These are phyloP conservation scores for Bryoglossum gracile DNA, from an alignment of 495 filamentous ascomycete species.

Conservation along the genomic window DNA sequence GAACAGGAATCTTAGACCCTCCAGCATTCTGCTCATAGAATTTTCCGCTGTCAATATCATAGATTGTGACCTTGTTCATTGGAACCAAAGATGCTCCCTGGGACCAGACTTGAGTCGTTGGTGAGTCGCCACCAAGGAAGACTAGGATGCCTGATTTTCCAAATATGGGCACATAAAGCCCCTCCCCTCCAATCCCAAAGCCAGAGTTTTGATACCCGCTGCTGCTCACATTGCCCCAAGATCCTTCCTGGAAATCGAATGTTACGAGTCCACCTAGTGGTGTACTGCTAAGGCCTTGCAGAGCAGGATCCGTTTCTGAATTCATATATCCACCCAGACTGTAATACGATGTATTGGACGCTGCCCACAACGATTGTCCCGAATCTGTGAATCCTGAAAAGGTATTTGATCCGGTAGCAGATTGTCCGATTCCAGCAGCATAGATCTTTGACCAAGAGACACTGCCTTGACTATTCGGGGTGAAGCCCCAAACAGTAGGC, in stretches of 20 bases:
- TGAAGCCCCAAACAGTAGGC: not conserved
- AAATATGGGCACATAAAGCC: conserved; percentile 1
- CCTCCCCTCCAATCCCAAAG: not conserved
- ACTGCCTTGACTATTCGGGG: not conserved
- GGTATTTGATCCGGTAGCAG: not conserved
- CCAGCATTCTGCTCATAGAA: not conserved
- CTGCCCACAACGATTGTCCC: not conserved
- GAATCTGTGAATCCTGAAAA: not conserved
- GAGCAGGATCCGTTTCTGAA: not conserved
- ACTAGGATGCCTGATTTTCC: not conserved
- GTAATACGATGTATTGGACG: not conserved
- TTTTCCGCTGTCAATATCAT: not conserved
- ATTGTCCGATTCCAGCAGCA: not conserved
- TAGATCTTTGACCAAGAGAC: not conserved
- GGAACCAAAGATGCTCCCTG: not conserved
- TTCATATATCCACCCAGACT: not conserved
- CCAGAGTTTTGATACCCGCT: not conserved
- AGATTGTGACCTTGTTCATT: conserved; percentile 1
- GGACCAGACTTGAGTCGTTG: not conserved
- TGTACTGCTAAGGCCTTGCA: not conserved
- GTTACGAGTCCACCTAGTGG: not conserved
- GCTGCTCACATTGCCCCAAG: not conserved
- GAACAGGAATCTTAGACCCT: not conserved
- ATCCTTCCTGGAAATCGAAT: not conserved
- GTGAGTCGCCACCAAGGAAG: not conserved